Evolutionary conservation across 2,329 filamentous ascomycete genomes (phyloP), one percentile per base, ranked within the genome.

Genomic region (Sclerotiophoma versabilis): DNA sequence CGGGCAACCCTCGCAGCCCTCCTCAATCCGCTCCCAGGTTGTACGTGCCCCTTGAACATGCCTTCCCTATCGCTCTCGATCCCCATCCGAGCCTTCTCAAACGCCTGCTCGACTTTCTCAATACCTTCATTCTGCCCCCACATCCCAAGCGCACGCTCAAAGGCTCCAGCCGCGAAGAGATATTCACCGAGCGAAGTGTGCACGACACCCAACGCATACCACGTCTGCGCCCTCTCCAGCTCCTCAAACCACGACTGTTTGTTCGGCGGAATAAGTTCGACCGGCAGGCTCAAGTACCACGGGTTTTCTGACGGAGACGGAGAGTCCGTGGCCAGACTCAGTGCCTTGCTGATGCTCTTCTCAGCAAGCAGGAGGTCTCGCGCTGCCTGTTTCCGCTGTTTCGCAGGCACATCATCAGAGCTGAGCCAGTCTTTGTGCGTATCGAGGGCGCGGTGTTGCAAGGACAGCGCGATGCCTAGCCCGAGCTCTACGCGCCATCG

Each of bases 141-240:
- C 37, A 70, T 37, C 14, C 60, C 58, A 37, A 62, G 9, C 43
- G 69, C 69, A 6, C 72, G 56, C 49, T 75, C 72, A 49, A 72
- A 57, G 43, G 71, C 71, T 0, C 71, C 72, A 2, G 69, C 70
- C 4, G 68, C 72, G 36, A 74, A 75, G 25, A 75, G 34, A 32
- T 58, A 62, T 52, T 75, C 71, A 0, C 63, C 64, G 20, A 74
- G n/a, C 8, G 54, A 56, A 30, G 60, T 60, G 34, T 75, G 72
- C 12, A 66, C 63, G n/a, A 62, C 57, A 0, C 70, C 72, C 0
- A 64, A 49, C 19, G 47, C 65, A 47, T 64, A 71, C 71, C 72
- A 75, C 3, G 64, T 62, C 44, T 65, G 58, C 3, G 64, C 71
- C 12, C 58, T 48, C 57, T 74, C 71, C 0, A 25, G 43, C 11